Percentiles rank a stretch among this genome's conserved stretches.
Conservation (phyloP, 768 basidiomycete genomes). For the Leccinum subtestaceum region DNA sequence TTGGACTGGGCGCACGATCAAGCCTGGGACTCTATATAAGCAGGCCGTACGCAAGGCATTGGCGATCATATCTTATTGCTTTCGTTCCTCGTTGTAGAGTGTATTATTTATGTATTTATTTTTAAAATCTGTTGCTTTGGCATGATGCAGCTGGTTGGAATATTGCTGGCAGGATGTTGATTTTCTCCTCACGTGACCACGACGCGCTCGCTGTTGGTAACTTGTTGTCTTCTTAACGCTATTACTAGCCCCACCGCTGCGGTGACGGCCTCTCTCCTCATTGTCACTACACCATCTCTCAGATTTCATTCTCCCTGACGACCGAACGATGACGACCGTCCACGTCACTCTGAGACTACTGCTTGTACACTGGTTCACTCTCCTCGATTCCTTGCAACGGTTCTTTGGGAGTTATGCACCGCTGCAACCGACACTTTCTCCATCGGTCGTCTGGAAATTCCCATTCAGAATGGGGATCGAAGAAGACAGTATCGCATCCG, state of each 20-base stretch:
- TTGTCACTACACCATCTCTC: background rate
- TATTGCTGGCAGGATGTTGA: constrained; percentile 5
- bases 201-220: constrained; percentile 6
- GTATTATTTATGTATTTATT: background rate
- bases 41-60: too few relatives aligned
- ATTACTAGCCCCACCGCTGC: too few relatives aligned
- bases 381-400: constrained; percentile 12
- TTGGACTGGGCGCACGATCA: background rate
- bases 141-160: background rate
- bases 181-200: constrained; percentile 20
- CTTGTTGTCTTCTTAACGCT: background rate
- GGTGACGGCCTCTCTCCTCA: background rate
- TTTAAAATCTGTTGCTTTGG: too few relatives aligned
- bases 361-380: constrained; percentile 13
- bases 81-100: background rate
- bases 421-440: constrained; percentile 1
- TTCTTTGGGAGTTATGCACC: constrained; percentile 9
- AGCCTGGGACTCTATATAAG: too few relatives aligned
- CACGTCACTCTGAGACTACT: constrained; percentile 6
- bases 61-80: too few relatives aligned
- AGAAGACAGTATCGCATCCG: background rate
- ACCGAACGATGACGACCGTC: background rate
- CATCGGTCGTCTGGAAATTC: too few relatives aligned
- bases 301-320: background rate
- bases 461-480: background rate